A percentile compares a stretch with the other conserved stretches of the same genome.
Evolutionary conservation across 371 early-diverging fungal species (phyloP).

Genomic region (Rhizopus stolonifer): DNA sequence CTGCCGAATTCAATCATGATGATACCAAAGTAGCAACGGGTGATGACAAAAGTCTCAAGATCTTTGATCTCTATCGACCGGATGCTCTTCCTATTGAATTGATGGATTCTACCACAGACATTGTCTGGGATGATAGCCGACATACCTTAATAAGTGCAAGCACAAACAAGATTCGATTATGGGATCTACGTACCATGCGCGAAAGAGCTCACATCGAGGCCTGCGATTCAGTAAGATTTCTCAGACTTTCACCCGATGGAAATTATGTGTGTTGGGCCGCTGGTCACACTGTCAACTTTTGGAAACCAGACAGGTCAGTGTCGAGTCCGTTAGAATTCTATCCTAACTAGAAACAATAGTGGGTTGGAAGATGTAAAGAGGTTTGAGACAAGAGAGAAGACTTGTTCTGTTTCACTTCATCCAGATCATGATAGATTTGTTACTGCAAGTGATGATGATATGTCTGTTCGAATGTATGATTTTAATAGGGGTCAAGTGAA

Average conservation of each 20-base stretch:
- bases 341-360: not conserved
- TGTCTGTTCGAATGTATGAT: slow-evolving; percentile 81
- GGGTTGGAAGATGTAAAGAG: slow-evolving; percentile 21
- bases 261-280: slow-evolving; percentile 69
- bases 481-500: slow-evolving; percentile 69
- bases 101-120: slow-evolving; percentile 67
- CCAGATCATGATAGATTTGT: slow-evolving; percentile 76
- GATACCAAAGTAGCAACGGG: slow-evolving; percentile 75
- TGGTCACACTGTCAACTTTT: slow-evolving; percentile 72
- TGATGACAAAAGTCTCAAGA: slow-evolving; percentile 73
- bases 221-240: slow-evolving; percentile 62
- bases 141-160: slow-evolving; percentile 63
- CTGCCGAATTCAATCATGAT: slow-evolving; percentile 73
- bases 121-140: slow-evolving; percentile 67
- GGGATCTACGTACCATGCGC: slow-evolving; percentile 72
- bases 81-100: slow-evolving; percentile 52
- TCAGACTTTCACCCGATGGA: slow-evolving; percentile 71
- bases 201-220: slow-evolving; percentile 57
- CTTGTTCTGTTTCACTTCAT: slow-evolving; percentile 77
- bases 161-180: slow-evolving; percentile 65
- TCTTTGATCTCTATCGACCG: slow-evolving; percentile 76
- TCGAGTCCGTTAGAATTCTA: not conserved
- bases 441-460: slow-evolving; percentile 73
- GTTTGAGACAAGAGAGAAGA: slow-evolving; percentile 49
- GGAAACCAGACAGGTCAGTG: slow-evolving; percentile 61